These are phyloP conservation scores for Pythium periplocum DNA, from an alignment of 352 stramenopile genomes.

Conservation along the genomic window DNA sequence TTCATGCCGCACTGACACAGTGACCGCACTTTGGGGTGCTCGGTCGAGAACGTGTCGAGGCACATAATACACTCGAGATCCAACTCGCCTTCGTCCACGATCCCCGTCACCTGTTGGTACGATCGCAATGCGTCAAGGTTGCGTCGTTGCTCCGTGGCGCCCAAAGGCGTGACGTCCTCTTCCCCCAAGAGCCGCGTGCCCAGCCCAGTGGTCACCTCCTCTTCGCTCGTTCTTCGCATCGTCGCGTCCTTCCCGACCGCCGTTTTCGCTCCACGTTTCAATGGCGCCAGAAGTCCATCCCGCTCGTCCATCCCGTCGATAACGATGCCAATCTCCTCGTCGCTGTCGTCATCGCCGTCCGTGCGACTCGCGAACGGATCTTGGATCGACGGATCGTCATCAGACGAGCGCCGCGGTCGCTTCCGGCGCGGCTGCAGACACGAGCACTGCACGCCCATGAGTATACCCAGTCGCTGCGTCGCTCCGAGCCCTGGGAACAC, in stretches of 20 bases:
- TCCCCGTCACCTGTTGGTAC: slow-evolving; percentile 60
- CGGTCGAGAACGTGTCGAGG: slow-evolving; percentile 21
- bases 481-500: no score
- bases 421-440: slow-evolving; percentile 56
- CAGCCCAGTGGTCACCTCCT: neutral
- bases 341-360: slow-evolving; percentile 3
- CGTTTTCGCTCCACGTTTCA: neutral
- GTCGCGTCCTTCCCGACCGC: slow-evolving; percentile 3
- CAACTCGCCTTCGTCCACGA: slow-evolving; percentile 55
- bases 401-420: slow-evolving; percentile 49
- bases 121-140: slow-evolving; percentile 50
- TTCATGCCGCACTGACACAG: slow-evolving; percentile 88
- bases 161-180: slow-evolving; percentile 7
- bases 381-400: slow-evolving; percentile 15
- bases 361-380: no score
- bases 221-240: no score
- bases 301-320: slow-evolving; percentile 26
- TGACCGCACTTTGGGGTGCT: slow-evolving; percentile 79
- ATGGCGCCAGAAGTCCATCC: slow-evolving; percentile 8
- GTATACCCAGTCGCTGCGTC: neutral
- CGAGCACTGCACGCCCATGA: slow-evolving; percentile 74
- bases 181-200: slow-evolving; percentile 1
- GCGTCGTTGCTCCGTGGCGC: slow-evolving; percentile 12
- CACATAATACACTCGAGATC: slow-evolving; percentile 84
- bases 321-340: slow-evolving; percentile 31